Base-by-base conservation (phyloP, 495 filamentous ascomycete species). In the Diplogelasinospora grovesii region DNA sequence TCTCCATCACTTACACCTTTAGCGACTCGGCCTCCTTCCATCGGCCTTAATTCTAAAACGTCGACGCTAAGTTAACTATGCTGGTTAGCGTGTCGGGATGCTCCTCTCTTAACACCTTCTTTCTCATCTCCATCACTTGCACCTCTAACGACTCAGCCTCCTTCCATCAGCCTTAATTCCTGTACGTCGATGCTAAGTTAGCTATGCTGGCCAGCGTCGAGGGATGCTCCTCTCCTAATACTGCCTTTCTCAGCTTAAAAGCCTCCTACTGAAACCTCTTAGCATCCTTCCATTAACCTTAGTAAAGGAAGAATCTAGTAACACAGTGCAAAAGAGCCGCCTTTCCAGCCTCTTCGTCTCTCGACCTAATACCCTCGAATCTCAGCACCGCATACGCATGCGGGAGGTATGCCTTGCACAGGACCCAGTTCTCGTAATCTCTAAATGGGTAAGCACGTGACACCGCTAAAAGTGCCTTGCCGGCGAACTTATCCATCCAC, bases 41-140 rank as follows among this genome's bases (percentile, higher is more conserved):
- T 19, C 37, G 37, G 15, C 37, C 37, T 29, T 40, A 25, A 4
- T 16, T 21, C 7, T 18, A 18, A 36, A 27, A 44, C 26, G 51
- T 65, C 13, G 11, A 49, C 11, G 64, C 63, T 2, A 73, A 51
- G 42, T 68, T 67, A 16, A 14, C 31, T 53, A 71, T 71, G 27
- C 50, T 61, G 1, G 25, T 52, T 31, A 73, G 44, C 13, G 65
- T 70, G 16, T 48, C 11, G n/a, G 64, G 61, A 61, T 73, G 63
- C 25, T 68, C 55, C 10, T 31, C 25, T 3, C 71, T 61, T 8
- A 71, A 42, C 27, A 50, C 26, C 47, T 11, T 49, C 44, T 57
- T 60, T 2, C 33, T 49, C 4, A 33, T 54, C 39, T 65, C 53
- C 13, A 73, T 19, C 11, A 60, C 59, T 39, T 59, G 49, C 6